Evolutionary conservation across 495 filamentous ascomycete genomes (phyloP).

Genomic region (Xylaria venustula): DNA sequence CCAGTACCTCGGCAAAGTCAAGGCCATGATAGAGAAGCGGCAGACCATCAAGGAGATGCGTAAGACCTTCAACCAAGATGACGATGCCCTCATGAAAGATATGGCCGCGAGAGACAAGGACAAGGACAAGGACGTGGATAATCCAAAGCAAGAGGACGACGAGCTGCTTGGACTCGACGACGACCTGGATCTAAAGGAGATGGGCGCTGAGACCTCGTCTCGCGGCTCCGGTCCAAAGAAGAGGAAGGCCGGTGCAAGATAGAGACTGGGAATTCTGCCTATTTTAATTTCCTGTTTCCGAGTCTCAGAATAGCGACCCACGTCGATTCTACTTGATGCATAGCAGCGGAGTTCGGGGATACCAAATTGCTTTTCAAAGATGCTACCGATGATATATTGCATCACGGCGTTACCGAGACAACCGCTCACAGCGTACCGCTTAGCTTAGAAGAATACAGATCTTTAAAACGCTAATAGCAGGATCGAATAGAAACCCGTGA

Average conservation of each 20-base stretch:
- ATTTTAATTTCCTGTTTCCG: background rate
- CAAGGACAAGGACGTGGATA: slow-evolving; percentile 3
- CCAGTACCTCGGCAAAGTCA: slow-evolving; percentile 81
- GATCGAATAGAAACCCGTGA: background rate
- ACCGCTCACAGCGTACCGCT: background rate
- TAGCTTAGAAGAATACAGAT: background rate
- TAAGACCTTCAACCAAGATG: slow-evolving; percentile 56
- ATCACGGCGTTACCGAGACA: background rate
- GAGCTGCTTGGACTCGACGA: slow-evolving; percentile 21
- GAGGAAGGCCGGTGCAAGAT: slow-evolving; percentile 33
- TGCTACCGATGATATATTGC: background rate
- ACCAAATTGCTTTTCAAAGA: slow-evolving; percentile 22
- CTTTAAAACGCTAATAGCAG: background rate
- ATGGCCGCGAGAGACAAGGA: slow-evolving; percentile 15
- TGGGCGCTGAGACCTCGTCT: slow-evolving; percentile 14
- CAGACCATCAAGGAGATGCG: slow-evolving; percentile 74
- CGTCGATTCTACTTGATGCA: slow-evolving; percentile 20
- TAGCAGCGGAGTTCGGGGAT: slow-evolving; percentile 29
- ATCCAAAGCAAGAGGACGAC: slow-evolving; percentile 15
- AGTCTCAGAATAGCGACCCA: background rate
- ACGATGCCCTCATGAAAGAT: slow-evolving; percentile 39
- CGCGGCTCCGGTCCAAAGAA: slow-evolving; percentile 39
- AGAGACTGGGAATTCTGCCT: background rate
- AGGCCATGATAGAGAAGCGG: slow-evolving; percentile 81
- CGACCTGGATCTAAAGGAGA: slow-evolving; percentile 21